Evolutionary conservation across 306 rosid genomes (phyloP).

Genomic region (Begonia fuchsioides): DNA sequence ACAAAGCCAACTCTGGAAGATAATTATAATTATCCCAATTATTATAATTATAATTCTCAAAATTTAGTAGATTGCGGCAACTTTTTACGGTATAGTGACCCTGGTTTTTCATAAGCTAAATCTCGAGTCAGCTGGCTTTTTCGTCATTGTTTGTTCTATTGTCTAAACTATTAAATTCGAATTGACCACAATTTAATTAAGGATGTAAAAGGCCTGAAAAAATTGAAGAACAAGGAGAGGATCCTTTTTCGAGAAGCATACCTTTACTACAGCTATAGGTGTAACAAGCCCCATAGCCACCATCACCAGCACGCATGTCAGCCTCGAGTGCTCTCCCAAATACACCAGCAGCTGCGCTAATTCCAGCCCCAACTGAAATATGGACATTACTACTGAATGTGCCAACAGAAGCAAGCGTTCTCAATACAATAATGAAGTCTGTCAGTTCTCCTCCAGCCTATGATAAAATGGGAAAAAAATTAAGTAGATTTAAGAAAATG

Average conservation of each 20-base stretch:
- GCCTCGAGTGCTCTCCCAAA: conserved; percentile 89
- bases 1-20: conserved; percentile 6
- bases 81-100: too few relatives aligned
- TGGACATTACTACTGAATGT: conserved; percentile 71
- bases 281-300: conserved; percentile 86
- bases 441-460: conserved; percentile 97
- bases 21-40: too few relatives aligned
- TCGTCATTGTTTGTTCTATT: too few relatives aligned
- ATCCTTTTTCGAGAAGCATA: conserved; percentile 5
- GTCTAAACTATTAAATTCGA: too few relatives aligned
- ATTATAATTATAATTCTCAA: too few relatives aligned
- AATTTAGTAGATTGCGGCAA: too few relatives aligned
- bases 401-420: conserved; percentile 68
- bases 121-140: too few relatives aligned
- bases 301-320: conserved; percentile 93
- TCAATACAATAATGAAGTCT: conserved; percentile 73
- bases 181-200: too few relatives aligned
- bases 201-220: too few relatives aligned
- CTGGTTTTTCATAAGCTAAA: too few relatives aligned
- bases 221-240: too few relatives aligned
- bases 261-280: conserved; percentile 97
- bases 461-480: background rate
- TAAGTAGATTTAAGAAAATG: conserved; percentile 1
- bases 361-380: conserved; percentile 80
- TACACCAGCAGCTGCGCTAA: conserved; percentile 86